Conservation (phyloP, 495 filamentous ascomycete genomes). For the Cryomyces antarcticus region DNA sequence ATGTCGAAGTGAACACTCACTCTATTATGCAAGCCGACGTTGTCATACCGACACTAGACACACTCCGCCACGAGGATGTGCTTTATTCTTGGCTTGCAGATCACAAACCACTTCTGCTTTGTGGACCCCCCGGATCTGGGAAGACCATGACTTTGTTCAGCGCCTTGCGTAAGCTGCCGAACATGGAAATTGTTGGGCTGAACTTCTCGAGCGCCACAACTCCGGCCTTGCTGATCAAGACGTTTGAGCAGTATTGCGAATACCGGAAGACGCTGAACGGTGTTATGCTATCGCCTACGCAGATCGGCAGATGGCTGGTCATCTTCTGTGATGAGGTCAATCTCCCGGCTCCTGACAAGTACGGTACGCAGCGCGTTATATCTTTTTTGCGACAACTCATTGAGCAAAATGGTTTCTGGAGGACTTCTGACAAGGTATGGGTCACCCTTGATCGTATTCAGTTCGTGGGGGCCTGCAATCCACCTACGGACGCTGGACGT, state of each 20-base stretch:
- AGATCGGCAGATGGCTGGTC: slow-evolving; percentile 94
- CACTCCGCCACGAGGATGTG: slow-evolving; percentile 90
- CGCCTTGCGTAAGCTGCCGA: slow-evolving; percentile 82
- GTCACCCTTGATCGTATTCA: slow-evolving; percentile 94
- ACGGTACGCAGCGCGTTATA: slow-evolving; percentile 90
- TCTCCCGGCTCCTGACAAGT: slow-evolving; percentile 92
- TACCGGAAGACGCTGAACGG: slow-evolving; percentile 96
- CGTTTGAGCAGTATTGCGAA: slow-evolving; percentile 98
- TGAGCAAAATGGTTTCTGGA: slow-evolving; percentile 98
- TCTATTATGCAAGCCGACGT: slow-evolving; percentile 93
- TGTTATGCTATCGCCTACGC: slow-evolving; percentile 83
- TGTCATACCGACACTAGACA: slow-evolving; percentile 93
- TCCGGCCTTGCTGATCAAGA: slow-evolving; percentile 92
- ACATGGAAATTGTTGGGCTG: slow-evolving; percentile 96
- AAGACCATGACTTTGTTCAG: slow-evolving; percentile 99
- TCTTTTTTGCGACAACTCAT: slow-evolving; percentile 93
- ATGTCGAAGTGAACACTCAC: slow-evolving; percentile 91
- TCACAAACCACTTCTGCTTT: slow-evolving; percentile 89
- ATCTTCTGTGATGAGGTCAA: slow-evolving; percentile 99
- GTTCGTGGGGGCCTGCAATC: slow-evolving; percentile 97
- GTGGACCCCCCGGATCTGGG: slow-evolving; percentile 91
- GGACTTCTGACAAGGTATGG: slow-evolving; percentile 93
- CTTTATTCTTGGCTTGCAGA: slow-evolving; percentile 98
- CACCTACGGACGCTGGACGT: slow-evolving; percentile 93
- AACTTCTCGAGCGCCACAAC: slow-evolving; percentile 99